Conservation (phyloP, 768 basidiomycete genomes). For the Rhizopogon sp. region DNA sequence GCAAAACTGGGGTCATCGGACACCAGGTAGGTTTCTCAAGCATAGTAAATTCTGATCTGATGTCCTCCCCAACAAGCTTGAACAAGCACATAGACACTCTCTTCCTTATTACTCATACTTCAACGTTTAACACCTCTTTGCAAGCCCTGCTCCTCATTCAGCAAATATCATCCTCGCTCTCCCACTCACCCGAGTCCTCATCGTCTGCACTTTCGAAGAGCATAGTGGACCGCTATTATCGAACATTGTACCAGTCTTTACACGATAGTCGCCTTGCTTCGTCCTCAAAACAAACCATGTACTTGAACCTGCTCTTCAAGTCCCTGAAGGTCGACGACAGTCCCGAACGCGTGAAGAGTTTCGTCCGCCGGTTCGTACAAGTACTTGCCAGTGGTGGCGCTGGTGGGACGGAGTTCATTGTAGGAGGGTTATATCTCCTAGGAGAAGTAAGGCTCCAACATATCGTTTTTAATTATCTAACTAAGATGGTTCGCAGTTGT, state of each 20-base stretch:
- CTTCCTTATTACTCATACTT: conserved; percentile 91
- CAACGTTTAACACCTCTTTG: conserved; percentile 94
- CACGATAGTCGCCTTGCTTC: conserved; percentile 74
- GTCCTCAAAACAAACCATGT: conserved; percentile 95
- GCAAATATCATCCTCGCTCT: conserved; percentile 64
- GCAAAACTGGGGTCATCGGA: conserved; percentile 73
- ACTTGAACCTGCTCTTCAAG: conserved; percentile 90
- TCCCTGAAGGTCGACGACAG: conserved; percentile 69
- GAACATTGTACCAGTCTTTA: conserved; percentile 86
- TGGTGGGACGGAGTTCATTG: conserved; percentile 82
- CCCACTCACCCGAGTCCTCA: conserved; percentile 33
- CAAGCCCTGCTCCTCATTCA: conserved; percentile 88
- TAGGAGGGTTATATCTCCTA: conserved; percentile 82
- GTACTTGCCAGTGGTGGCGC: conserved; percentile 63
- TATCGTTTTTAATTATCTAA: neutral
- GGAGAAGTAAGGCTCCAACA: conserved; percentile 61
- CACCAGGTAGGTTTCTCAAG: conserved; percentile 43
- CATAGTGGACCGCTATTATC: conserved; percentile 65
- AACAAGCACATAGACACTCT: conserved; percentile 86
- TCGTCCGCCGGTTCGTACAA: conserved; percentile 81
- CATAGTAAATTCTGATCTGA: neutral
- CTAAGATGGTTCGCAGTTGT: conserved; percentile 34
- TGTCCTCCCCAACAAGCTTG: conserved; percentile 43
- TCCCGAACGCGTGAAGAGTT: conserved; percentile 64
- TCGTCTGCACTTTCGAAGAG: conserved; percentile 39